Percentiles rank a stretch among this genome's conserved stretches.
Evolutionary conservation across 768 basidiomycete genomes (phyloP).

Genomic region (Mycena alexandri): DNA sequence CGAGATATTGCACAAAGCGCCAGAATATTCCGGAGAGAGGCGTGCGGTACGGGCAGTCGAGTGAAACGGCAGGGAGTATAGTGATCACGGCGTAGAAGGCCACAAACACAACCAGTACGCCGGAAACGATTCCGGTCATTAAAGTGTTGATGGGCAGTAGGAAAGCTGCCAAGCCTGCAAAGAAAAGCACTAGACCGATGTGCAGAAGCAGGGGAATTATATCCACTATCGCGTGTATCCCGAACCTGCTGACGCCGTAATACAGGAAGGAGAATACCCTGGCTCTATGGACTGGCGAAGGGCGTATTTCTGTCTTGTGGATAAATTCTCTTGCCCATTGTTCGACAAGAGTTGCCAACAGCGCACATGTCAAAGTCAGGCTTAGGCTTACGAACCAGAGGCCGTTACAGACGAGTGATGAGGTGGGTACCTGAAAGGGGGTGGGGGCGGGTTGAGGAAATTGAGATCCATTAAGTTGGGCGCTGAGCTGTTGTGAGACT

Average conservation of each 20-base stretch:
- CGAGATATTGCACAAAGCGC: constrained; percentile 5
- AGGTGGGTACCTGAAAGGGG: not conserved
- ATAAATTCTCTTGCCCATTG: constrained; percentile 25
- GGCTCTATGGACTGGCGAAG: constrained; percentile 23
- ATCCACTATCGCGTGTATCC: constrained; percentile 29
- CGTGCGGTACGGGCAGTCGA: constrained; percentile 28
- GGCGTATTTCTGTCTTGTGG: constrained; percentile 9
- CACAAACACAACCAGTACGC: constrained; percentile 6
- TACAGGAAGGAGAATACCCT: constrained; percentile 26
- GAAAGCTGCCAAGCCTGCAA: constrained; percentile 19
- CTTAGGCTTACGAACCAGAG: constrained; percentile 29
- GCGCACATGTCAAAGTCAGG: constrained; percentile 25
- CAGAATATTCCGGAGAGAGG: constrained; percentile 25
- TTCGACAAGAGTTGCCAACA: constrained; percentile 26
- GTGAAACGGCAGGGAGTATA: constrained; percentile 1
- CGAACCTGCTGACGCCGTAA: constrained; percentile 20
- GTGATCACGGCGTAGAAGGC: constrained; percentile 15
- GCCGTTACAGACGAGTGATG: constrained; percentile 16
- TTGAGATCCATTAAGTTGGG: constrained; percentile 28
- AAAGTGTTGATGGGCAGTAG: constrained; percentile 18
- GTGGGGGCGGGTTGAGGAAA: constrained; percentile 1
- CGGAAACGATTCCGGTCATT: constrained; percentile 12
- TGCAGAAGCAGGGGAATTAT: constrained; percentile 28
- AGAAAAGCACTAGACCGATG: constrained; percentile 17
- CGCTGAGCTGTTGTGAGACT: constrained; percentile 33